Evolutionary conservation across 1,139 yeast genomes (phyloP).

Genomic region (Suhomyces terraborum): DNA sequence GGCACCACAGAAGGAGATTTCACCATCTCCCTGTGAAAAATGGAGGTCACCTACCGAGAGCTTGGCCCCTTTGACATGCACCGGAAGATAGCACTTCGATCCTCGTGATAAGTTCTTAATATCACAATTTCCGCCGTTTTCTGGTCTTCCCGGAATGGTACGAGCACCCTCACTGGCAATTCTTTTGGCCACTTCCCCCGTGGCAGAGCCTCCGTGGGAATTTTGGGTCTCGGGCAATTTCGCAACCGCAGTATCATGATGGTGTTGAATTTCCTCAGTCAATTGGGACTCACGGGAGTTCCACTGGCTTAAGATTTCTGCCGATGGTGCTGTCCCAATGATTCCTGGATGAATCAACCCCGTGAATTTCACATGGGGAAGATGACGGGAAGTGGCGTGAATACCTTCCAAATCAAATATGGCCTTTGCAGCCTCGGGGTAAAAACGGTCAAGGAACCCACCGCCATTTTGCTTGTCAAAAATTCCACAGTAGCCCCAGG

Average conservation of each 20-base stretch:
- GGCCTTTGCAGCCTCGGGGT: slow-evolving; percentile 54
- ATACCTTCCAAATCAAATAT: slow-evolving; percentile 55
- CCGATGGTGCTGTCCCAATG: slow-evolving; percentile 51
- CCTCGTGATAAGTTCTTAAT: slow-evolving; percentile 52
- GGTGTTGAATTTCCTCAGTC: slow-evolving; percentile 31
- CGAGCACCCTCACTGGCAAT: slow-evolving; percentile 48
- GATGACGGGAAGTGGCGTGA: slow-evolving; percentile 48
- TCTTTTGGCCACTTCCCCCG: slow-evolving; percentile 25
- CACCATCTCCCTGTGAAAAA: slow-evolving; percentile 56
- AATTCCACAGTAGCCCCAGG: slow-evolving; percentile 55
- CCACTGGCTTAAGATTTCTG: slow-evolving; percentile 45
- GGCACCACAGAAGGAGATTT: slow-evolving; percentile 55
- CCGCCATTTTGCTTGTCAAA: slow-evolving; percentile 53
- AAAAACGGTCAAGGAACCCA: slow-evolving; percentile 48
- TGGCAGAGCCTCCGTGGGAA: slow-evolving; percentile 43
- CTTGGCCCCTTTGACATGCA: slow-evolving; percentile 48
- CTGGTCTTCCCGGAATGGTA: slow-evolving; percentile 55
- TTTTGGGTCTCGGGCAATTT: slow-evolving; percentile 37
- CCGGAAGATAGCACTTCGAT: slow-evolving; percentile 50
- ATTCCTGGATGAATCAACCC: slow-evolving; percentile 53
- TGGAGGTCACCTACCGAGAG: slow-evolving; percentile 52
- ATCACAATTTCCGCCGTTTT: slow-evolving; percentile 55
- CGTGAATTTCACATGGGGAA: slow-evolving; percentile 48
- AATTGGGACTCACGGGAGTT: slow-evolving; percentile 41
- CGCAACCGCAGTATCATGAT: slow-evolving; percentile 40